Conservation (phyloP, 108 stramenopile genomes). For the Seminavis robusta region DNA sequence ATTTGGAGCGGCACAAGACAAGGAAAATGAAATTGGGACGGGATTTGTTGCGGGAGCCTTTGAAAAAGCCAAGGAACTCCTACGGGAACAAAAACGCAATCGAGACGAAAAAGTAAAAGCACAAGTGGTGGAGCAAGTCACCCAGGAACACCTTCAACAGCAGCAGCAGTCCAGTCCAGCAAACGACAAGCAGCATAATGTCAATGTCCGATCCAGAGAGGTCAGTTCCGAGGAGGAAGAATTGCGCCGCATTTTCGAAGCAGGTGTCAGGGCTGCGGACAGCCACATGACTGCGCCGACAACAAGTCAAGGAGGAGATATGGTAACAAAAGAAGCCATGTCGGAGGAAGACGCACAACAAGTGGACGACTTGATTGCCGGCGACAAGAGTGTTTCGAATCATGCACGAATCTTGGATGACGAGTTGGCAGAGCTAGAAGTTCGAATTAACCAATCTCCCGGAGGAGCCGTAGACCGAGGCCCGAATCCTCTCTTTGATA, state of each 20-base stretch:
- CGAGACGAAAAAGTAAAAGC: conserved; percentile 14
- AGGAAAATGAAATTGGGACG: conserved; percentile 48
- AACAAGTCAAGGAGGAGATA: background rate
- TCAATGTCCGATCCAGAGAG: background rate
- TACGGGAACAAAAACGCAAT: conserved; percentile 33
- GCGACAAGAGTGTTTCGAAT: conserved; percentile 62
- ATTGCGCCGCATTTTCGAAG: conserved; percentile 66
- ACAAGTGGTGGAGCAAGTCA: background rate
- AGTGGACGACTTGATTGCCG: conserved; percentile 61
- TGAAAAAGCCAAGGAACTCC: conserved; percentile 71
- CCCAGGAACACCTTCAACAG: conserved; percentile 14
- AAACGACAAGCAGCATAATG: too few species aligned
- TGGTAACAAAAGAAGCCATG: conserved; percentile 11
- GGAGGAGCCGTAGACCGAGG: conserved; percentile 61
- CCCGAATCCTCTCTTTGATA: conserved; percentile 72
- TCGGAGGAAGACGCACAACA: conserved; percentile 37
- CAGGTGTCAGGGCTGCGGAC: conserved; percentile 63
- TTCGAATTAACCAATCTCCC: conserved; percentile 55
- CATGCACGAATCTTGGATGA: conserved; percentile 74
- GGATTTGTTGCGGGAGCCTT: conserved; percentile 84
- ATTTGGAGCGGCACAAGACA: conserved; percentile 71
- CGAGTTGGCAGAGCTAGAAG: conserved; percentile 73
- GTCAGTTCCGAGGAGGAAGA: conserved; percentile 47
- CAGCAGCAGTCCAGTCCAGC: conserved; percentile 5
- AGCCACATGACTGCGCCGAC: conserved; percentile 30